These are phyloP conservation scores for Calcarisporium arbuscula DNA, from an alignment of 2,329 filamentous ascomycete genomes.

Conservation along the genomic window DNA sequence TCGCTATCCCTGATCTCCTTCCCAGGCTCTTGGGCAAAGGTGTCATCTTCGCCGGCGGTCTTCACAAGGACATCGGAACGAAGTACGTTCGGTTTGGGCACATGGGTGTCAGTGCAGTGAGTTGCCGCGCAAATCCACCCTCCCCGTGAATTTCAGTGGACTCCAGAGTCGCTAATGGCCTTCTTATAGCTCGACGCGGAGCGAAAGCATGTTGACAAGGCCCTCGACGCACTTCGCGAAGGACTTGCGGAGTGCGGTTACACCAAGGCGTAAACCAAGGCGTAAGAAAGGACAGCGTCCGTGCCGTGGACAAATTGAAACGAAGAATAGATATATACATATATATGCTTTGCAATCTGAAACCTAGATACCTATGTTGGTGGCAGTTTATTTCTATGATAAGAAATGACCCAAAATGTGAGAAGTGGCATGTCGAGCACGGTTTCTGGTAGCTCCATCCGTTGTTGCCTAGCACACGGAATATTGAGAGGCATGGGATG, in stretches of 20 bases:
- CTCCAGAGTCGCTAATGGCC: not conserved
- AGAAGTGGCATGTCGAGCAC: too few relatives aligned
- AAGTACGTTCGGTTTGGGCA: conserved; percentile 96
- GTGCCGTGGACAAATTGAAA: too few relatives aligned
- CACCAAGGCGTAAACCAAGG: conserved; percentile 30
- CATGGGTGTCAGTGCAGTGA: conserved; percentile 87
- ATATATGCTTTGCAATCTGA: not conserved
- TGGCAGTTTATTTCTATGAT: too few relatives aligned
- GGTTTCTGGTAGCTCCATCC: too few relatives aligned
- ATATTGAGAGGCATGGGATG: too few relatives aligned
- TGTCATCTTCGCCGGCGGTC: conserved; percentile 87
- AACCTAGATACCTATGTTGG: too few relatives aligned
- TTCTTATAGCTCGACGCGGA: conserved; percentile 61
- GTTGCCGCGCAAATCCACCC: conserved; percentile 21
- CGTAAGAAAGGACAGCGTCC: not conserved
- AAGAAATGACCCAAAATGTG: too few relatives aligned
- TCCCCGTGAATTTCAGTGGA: too few relatives aligned
- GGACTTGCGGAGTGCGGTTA: conserved; percentile 69
- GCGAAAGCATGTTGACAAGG: conserved; percentile 76
- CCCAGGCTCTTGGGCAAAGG: conserved; percentile 80
- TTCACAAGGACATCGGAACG: conserved; percentile 91
- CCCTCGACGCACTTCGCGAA: conserved; percentile 69
- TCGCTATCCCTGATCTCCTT: conserved; percentile 75
- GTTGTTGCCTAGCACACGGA: too few relatives aligned
- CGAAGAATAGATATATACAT: not conserved